Base-by-base conservation (phyloP, 768 basidiomycete species). In the Pulveroboletus frians region DNA sequence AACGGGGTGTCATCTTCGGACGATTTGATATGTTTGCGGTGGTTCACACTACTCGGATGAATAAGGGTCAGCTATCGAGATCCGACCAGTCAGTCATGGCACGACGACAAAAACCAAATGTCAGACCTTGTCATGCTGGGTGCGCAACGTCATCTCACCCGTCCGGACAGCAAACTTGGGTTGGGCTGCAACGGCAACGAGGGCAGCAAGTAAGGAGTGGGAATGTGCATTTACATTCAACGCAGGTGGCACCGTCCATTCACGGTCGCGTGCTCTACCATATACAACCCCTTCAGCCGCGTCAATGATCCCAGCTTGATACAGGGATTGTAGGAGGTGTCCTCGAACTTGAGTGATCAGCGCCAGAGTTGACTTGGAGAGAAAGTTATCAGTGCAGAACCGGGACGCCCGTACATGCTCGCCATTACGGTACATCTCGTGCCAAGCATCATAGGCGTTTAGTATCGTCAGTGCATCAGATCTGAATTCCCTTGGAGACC, bases 111-210 rank as follows among this genome's bases (percentile, higher is more conserved):
- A 30, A 17, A 43, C 32, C 43, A 46, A 38, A 14, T 36, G 36
- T 54, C 26, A 51, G 75, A 92, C 93, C 80, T 88, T 93, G 62
- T 96, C 93, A 47, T 81, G 79, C 14, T 80, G 74, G 3, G 93
- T 95, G 38, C 91, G 76, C 51, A 80, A 79, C 6, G 74, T 75
- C 63, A 74, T 81, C 38, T 84, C 84, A 2, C 82, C 77, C 6
- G 79, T 81, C 44, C 86, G 74, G 46, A 95, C 77, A 3, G 88
- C 92, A 65, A 93, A 95, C 66, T 94, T 93, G 20, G 93, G 93
- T 59, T 94, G 91, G 2, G 80, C 81, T 0, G 90, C 91, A 44
- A 89, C 79, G 9, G 91, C 81, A 61, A 96, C 88, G 46, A 97
- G 73, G 8, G 85, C 91, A 11, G 88, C 83, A 26, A 95, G 70